Evolutionary conservation across 805 yeast species (phyloP).

Genomic region (Wickerhamiella brachini): DNA sequence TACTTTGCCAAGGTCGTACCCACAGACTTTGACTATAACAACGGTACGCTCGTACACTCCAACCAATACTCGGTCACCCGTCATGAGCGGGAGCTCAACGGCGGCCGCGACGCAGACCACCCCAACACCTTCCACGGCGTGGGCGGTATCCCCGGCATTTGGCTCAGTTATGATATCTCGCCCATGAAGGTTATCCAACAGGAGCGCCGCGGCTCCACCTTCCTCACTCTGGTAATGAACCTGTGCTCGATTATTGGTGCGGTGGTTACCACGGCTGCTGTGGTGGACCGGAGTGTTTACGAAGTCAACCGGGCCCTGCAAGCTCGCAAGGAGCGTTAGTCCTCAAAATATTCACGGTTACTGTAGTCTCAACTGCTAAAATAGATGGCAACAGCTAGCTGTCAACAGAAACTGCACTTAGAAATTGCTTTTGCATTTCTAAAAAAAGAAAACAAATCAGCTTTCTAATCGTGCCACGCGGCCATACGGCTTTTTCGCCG

Average conservation of each 20-base stretch:
- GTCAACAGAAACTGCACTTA: too few species aligned
- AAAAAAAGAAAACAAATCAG: too few species aligned
- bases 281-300: conserved; percentile 76
- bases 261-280: conserved; percentile 80
- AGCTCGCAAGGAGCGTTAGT: conserved; percentile 14
- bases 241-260: conserved; percentile 84
- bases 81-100: conserved; percentile 72
- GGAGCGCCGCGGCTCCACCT: conserved; percentile 36
- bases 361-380: too few species aligned
- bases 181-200: conserved; percentile 83
- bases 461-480: too few species aligned
- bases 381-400: too few species aligned
- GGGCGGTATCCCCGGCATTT: conserved; percentile 88
- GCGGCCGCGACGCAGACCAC: conserved; percentile 87
- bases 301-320: conserved; percentile 60
- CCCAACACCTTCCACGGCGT: conserved; percentile 55
- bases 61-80: conserved; percentile 82
- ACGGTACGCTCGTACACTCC: conserved; percentile 46
- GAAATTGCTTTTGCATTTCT: too few species aligned
- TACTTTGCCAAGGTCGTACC: conserved; percentile 85
- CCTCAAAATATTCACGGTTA: too few species aligned
- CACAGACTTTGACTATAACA: conserved; percentile 63
- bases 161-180: conserved; percentile 78
- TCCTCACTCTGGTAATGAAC: conserved; percentile 25
- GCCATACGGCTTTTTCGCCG: too few species aligned